Percentiles rank a stretch among this genome's conserved stretches.
These are phyloP conservation scores for Thelonectria discophora DNA, from an alignment of 2,329 filamentous ascomycete species.

Conservation along the genomic window DNA sequence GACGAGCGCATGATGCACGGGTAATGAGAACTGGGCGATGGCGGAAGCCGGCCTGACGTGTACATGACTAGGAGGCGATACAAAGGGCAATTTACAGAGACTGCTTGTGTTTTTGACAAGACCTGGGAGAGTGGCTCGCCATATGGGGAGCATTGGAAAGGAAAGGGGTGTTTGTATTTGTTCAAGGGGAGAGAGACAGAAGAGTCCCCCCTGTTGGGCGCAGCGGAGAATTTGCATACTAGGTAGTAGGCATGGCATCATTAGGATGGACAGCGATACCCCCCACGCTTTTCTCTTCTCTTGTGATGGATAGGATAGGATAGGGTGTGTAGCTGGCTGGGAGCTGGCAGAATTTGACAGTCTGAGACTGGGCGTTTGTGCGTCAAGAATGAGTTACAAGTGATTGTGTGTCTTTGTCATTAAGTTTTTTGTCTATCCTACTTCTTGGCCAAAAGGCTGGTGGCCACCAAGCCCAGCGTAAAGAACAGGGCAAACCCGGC, in stretches of 20 bases:
- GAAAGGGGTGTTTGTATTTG: conserved; percentile 1
- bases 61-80: conserved; percentile 10
- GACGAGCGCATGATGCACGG: conserved; percentile 27
- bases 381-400: neutral
- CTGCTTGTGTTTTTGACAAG: conserved; percentile 10
- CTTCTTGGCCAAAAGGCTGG: conserved; percentile 25
- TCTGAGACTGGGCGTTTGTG: neutral
- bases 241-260: too few species aligned
- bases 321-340: neutral
- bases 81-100: conserved; percentile 13
- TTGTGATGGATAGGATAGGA: conserved; percentile 4
- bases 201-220: neutral
- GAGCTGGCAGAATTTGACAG: neutral
- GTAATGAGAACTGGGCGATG: conserved; percentile 21
- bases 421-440: neutral
- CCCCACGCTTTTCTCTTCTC: conserved; percentile 24
- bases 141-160: too few species aligned
- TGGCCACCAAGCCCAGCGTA: conserved; percentile 39
- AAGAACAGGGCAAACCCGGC: conserved; percentile 43
- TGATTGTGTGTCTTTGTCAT: neutral
- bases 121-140: too few species aligned
- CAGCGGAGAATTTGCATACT: conserved; percentile 37
- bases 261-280: conserved; percentile 33
- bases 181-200: neutral
- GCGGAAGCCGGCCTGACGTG: conserved; percentile 18